Evolutionary conservation across 306 rosid species (phyloP).

Genomic region (Malus sieversii): DNA sequence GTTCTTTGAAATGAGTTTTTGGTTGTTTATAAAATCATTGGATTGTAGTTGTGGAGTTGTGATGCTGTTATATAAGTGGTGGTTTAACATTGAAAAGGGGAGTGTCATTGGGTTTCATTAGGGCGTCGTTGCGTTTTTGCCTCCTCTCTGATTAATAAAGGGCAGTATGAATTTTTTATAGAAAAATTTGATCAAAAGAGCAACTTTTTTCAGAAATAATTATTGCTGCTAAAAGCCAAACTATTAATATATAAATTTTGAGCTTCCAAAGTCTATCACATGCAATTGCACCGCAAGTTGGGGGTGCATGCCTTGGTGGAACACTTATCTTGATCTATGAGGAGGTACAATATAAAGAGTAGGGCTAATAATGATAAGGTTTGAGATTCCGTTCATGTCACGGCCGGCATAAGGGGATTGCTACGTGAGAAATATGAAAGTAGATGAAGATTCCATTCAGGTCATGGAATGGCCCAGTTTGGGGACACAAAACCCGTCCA

Average conservation of each 20-base stretch:
- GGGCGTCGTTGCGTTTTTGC: too few species aligned
- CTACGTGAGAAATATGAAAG: constrained; percentile 14
- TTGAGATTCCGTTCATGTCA: constrained; percentile 27
- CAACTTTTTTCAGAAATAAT: too few species aligned
- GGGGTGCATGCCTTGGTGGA: background rate
- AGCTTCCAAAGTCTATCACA: background rate
- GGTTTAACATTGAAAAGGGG: too few species aligned
- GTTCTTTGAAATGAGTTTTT: background rate
- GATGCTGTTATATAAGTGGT: too few species aligned
- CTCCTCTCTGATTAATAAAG: too few species aligned
- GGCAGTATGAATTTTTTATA: too few species aligned
- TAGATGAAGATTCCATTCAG: constrained; percentile 44
- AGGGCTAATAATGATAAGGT: constrained; percentile 3
- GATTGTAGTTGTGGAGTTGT: too few species aligned
- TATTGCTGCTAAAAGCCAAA: too few species aligned
- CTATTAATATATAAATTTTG: background rate
- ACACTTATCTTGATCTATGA: background rate
- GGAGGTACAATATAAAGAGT: background rate
- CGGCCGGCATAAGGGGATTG: background rate
- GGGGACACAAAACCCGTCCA: constrained; percentile 42
- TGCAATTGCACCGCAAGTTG: background rate
- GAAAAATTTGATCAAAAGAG: too few species aligned
- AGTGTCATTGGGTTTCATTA: too few species aligned
- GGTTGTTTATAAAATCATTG: background rate
- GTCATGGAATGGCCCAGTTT: constrained; percentile 29